Percentiles rank a stretch among this genome's conserved stretches.
phyloP scores from a whole-genome alignment of 352 stramenopile genomes.

The Pythium aphanidermatum region DNA sequence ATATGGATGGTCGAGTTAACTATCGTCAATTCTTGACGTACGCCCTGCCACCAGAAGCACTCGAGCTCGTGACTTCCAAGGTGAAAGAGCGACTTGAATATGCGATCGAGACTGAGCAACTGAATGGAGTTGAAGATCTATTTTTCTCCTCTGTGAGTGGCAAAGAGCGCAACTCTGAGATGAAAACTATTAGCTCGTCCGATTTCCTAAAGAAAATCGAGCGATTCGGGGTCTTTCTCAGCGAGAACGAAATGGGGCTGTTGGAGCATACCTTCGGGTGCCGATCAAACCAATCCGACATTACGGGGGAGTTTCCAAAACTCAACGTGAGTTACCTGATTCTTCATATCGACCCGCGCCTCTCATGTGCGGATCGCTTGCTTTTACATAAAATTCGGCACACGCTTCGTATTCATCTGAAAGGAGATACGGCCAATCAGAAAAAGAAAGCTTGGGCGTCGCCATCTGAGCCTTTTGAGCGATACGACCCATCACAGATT shows the following conservation, averaged over 20 bases:
- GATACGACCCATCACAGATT: slow-evolving; percentile 39
- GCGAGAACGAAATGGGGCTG: slow-evolving; percentile 10
- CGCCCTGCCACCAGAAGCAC: slow-evolving; percentile 35
- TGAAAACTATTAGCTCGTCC: slow-evolving; percentile 10
- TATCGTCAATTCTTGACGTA: slow-evolving; percentile 70
- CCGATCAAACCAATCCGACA: neutral
- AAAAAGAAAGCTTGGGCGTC: slow-evolving; percentile 17
- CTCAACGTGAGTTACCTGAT: slow-evolving; percentile 43
- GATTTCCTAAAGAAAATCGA: slow-evolving; percentile 14
- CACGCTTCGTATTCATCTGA: slow-evolving; percentile 31
- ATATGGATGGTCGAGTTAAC: slow-evolving; percentile 61
- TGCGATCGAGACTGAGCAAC: slow-evolving; percentile 42
- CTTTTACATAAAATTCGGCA: slow-evolving; percentile 60
- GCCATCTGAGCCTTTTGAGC: slow-evolving; percentile 39
- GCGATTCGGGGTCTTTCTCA: slow-evolving; percentile 16
- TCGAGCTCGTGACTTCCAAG: slow-evolving; percentile 51
- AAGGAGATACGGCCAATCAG: slow-evolving; percentile 23
- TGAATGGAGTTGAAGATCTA: slow-evolving; percentile 33
- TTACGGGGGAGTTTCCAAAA: neutral
- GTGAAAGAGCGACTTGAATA: slow-evolving; percentile 60
- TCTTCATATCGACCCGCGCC: slow-evolving; percentile 49
- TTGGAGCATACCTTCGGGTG: slow-evolving; percentile 10
- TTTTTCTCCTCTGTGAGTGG: slow-evolving; percentile 12
- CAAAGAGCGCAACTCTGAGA: slow-evolving; percentile 2
- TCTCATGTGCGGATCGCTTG: slow-evolving; percentile 42